phyloP scores from a whole-genome alignment of 2,329 filamentous ascomycete species.

The Hypocreales sp. region DNA sequence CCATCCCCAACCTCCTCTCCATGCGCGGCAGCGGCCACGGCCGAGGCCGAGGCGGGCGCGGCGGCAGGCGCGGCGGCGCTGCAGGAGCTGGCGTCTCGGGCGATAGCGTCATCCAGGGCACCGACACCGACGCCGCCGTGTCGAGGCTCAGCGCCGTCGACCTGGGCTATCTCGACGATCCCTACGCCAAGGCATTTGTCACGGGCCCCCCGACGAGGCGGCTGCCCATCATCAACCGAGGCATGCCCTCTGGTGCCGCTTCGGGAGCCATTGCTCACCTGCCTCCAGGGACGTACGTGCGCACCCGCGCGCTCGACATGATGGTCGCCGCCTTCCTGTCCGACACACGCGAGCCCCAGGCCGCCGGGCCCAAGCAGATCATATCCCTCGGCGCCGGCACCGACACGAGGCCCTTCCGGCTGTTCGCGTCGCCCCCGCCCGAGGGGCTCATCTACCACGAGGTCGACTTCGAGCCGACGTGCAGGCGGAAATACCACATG shows the following conservation, averaged over 20 bases:
- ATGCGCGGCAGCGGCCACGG: conserved; percentile 23
- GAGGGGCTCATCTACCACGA: conserved; percentile 65
- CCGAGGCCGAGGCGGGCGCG: conserved; percentile 12
- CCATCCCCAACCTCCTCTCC: conserved; percentile 66
- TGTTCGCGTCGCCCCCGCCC: conserved; percentile 34
- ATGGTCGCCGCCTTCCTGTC: conserved; percentile 60
- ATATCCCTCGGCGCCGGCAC: conserved; percentile 88
- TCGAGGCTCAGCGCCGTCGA: conserved; percentile 81
- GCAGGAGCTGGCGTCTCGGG: conserved; percentile 24
- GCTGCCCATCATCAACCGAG: conserved; percentile 87
- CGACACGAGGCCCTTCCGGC: conserved; percentile 73
- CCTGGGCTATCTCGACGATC: conserved; percentile 70
- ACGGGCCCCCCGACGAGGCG: conserved; percentile 42
- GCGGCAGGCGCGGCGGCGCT: conserved; percentile 23
- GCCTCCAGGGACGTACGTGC: conserved; percentile 68
- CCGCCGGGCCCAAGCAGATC: conserved; percentile 48
- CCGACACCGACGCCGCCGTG: conserved; percentile 80
- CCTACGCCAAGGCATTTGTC: conserved; percentile 59
- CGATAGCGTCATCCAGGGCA: conserved; percentile 70
- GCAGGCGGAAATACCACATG: conserved; percentile 45
- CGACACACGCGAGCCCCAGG: conserved; percentile 11
- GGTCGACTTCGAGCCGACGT: conserved; percentile 71
- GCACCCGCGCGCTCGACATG: conserved; percentile 68
- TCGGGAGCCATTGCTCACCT: neutral
- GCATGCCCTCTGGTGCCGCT: conserved; percentile 26